Conservation (phyloP, 352 stramenopile species). For the Pythium volutum region DNA sequence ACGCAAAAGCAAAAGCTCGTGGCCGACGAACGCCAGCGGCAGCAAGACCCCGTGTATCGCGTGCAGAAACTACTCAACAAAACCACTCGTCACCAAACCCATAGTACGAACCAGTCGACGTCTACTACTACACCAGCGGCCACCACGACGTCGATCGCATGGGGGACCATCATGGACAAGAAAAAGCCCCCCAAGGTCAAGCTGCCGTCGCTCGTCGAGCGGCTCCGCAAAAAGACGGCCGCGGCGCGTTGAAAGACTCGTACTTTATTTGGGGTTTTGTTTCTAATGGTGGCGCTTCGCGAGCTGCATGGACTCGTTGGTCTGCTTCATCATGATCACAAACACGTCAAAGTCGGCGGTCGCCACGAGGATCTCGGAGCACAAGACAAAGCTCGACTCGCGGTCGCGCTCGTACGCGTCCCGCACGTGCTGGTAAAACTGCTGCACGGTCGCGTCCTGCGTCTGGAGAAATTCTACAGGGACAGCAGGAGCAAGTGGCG, state of each 20-base stretch:
- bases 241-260: constrained; percentile 31
- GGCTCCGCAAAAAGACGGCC: constrained; percentile 62
- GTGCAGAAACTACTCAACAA: constrained; percentile 55
- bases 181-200: constrained; percentile 65
- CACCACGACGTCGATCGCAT: constrained; percentile 8
- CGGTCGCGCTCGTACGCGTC: constrained; percentile 53
- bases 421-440: constrained; percentile 67
- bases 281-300: constrained; percentile 32
- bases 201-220: constrained; percentile 68
- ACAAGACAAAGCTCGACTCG: constrained; percentile 60
- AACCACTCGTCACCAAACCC: neutral
- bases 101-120: neutral
- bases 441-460: constrained; percentile 50
- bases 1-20: constrained; percentile 42
- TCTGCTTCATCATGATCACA: constrained; percentile 83
- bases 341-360: constrained; percentile 81
- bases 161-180: constrained; percentile 29
- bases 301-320: constrained; percentile 59
- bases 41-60: constrained; percentile 54
- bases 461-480: constrained; percentile 52
- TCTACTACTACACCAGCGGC: neutral
- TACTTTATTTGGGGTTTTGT: neutral
- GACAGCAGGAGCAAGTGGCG: neutral
- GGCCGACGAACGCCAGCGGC: constrained; percentile 32
- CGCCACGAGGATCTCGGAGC: constrained; percentile 73